A percentile compares a stretch with the other conserved stretches of the same genome.
Evolutionary conservation across 2,329 filamentous ascomycete genomes (phyloP).

Genomic region (Aspergillus sp.): DNA sequence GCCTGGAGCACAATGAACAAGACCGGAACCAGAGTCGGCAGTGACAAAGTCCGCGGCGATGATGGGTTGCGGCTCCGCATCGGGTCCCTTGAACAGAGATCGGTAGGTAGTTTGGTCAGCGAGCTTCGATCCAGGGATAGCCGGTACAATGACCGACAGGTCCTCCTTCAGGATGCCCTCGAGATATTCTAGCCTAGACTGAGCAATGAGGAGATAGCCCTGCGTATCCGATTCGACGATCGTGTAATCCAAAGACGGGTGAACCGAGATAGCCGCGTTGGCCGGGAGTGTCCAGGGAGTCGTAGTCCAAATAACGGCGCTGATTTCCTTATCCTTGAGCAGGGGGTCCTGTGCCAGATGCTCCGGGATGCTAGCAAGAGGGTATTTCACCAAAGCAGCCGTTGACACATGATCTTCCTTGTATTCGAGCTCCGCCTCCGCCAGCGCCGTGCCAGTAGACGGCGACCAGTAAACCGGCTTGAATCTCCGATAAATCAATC

Average conservation of each 20-base stretch:
- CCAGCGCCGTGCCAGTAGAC: slow-evolving; percentile 64
- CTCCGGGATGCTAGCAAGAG: slow-evolving; percentile 56
- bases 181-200: slow-evolving; percentile 65
- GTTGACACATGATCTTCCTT: slow-evolving; percentile 62
- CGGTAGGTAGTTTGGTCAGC: slow-evolving; percentile 64
- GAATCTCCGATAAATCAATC: slow-evolving; percentile 62
- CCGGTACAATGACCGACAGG: slow-evolving; percentile 54
- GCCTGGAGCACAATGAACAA: slow-evolving; percentile 93
- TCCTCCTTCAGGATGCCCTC: slow-evolving; percentile 54
- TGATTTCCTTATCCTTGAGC: slow-evolving; percentile 57
- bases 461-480: slow-evolving; percentile 69
- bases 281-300: slow-evolving; percentile 97
- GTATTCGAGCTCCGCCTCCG: slow-evolving; percentile 67
- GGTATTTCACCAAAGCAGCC: slow-evolving; percentile 73
- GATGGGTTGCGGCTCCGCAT: slow-evolving; percentile 65
- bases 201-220: slow-evolving; percentile 69
- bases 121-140: slow-evolving; percentile 67
- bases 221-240: slow-evolving; percentile 61
- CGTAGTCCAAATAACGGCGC: slow-evolving; percentile 95
- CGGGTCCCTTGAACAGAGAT: slow-evolving; percentile 66
- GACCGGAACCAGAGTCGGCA: slow-evolving; percentile 82
- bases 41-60: slow-evolving; percentile 88
- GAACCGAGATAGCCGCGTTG: slow-evolving; percentile 84
- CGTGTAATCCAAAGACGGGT: slow-evolving; percentile 71
- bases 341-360: slow-evolving; percentile 44